Percentiles rank a stretch among this genome's conserved stretches.
These are phyloP conservation scores for Biscutella laevigata DNA, from an alignment of 441 rosid genomes.

Conservation along the genomic window DNA sequence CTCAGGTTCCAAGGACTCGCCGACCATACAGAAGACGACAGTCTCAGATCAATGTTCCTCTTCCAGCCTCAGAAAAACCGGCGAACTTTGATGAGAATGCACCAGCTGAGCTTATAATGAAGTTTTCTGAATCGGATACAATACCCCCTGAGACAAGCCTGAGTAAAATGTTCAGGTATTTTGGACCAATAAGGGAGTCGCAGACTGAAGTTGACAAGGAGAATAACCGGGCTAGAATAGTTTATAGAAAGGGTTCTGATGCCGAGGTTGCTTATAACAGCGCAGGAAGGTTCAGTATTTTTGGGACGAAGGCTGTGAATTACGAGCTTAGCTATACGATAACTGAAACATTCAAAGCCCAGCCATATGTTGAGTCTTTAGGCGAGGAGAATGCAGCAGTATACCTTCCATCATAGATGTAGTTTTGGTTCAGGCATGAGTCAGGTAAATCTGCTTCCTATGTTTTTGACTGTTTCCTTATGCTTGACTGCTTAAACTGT, in stretches of 20 bases:
- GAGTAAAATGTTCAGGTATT: conserved; percentile 74
- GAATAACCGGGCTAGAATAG: conserved; percentile 77
- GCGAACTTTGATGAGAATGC: conserved; percentile 50
- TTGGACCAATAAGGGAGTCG: conserved; percentile 74
- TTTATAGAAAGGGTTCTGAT: conserved; percentile 65
- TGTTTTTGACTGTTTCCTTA: too few relatives aligned
- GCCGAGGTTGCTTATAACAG: conserved; percentile 79
- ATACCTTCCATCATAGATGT: conserved; percentile 24
- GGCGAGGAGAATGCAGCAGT: conserved; percentile 44
- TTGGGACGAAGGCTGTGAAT: conserved; percentile 58
- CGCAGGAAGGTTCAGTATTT: conserved; percentile 72
- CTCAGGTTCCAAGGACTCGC: conserved; percentile 40
- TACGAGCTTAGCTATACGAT: conserved; percentile 67
- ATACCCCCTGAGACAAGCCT: conserved; percentile 72
- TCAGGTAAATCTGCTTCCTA: too few relatives aligned
- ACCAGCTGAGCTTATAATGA: conserved; percentile 86
- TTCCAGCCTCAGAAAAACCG: conserved; percentile 36
- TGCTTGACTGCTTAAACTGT: too few relatives aligned
- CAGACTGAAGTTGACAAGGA: conserved; percentile 74
- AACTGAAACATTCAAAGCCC: conserved; percentile 56
- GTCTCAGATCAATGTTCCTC: conserved; percentile 30
- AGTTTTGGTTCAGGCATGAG: conserved; percentile 35
- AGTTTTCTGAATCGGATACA: conserved; percentile 56
- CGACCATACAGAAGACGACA: conserved; percentile 57
- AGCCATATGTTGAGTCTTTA: conserved; percentile 25